Evolutionary conservation across 441 rosid species (phyloP).

Genomic region (Theobroma grandiflorum): DNA sequence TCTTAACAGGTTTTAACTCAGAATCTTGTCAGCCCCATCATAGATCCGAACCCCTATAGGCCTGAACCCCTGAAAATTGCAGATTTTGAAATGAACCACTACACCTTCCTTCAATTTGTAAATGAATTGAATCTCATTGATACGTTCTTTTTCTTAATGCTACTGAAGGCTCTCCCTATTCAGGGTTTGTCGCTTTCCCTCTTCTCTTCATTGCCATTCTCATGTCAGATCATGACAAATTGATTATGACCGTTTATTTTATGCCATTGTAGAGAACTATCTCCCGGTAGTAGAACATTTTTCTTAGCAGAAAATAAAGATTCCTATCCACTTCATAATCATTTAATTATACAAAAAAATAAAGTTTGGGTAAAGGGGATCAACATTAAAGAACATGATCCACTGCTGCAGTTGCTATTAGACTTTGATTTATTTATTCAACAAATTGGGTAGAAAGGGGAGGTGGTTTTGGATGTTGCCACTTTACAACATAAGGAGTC

Average conservation of each 20-base stretch:
- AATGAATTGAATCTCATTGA: no score
- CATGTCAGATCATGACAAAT: background rate
- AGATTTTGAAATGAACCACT: background rate
- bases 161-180: no score
- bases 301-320: background rate
- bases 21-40: conserved; percentile 15
- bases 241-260: background rate
- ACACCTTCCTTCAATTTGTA: background rate
- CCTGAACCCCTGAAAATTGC: background rate
- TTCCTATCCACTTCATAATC: background rate
- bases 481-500: background rate
- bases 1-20: conserved; percentile 1
- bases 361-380: background rate
- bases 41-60: background rate
- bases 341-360: background rate
- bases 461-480: background rate
- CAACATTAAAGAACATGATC: background rate
- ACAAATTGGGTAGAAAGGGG: background rate
- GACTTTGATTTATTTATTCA: background rate
- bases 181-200: background rate
- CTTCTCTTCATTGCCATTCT: background rate
- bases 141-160: no score
- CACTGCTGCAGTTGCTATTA: background rate
- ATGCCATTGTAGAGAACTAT: background rate
- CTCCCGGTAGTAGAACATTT: background rate